Percentiles rank a stretch among this genome's conserved stretches.
These are phyloP conservation scores for Phytophthora litchii DNA, from an alignment of 352 stramenopile genomes.

Conservation along the genomic window DNA sequence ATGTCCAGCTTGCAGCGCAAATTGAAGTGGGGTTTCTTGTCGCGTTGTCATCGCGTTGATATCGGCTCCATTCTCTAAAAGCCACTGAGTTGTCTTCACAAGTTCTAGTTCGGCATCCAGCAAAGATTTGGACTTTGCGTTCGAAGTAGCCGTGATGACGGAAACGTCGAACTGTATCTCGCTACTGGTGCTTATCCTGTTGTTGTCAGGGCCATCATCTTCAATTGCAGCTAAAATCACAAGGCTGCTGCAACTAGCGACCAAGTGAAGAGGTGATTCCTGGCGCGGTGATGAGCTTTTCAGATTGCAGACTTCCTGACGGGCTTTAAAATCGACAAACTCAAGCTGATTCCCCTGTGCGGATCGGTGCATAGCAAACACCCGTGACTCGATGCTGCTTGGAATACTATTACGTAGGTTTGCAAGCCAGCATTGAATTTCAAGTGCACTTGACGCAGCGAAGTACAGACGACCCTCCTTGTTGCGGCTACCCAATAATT, in stretches of 20 bases:
- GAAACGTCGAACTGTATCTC: conserved; percentile 28
- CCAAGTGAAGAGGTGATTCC: conserved; percentile 78
- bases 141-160: conserved; percentile 11
- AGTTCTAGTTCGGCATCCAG: conserved; percentile 57
- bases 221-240: conserved; percentile 29
- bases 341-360: conserved; percentile 59
- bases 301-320: conserved; percentile 54
- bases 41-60: conserved; percentile 55
- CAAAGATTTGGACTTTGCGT: conserved; percentile 37
- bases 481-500: conserved; percentile 83
- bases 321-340: conserved; percentile 65
- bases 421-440: conserved; percentile 91
- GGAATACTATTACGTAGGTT: conserved; percentile 79
- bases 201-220: conserved; percentile 27
- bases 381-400: conserved; percentile 70
- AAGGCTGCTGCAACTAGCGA: conserved; percentile 44
- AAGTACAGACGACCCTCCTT: conserved; percentile 91
- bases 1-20: conserved; percentile 56
- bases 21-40: conserved; percentile 63
- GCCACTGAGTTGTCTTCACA: conserved; percentile 70
- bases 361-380: conserved; percentile 83
- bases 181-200: conserved; percentile 26
- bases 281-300: conserved; percentile 23
- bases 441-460: conserved; percentile 78
- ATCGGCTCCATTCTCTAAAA: conserved; percentile 77